Evolutionary conservation across 345 rosid species (phyloP), one percentile per base, ranked within the genome.

Genomic region (Rhizophora apiculata): DNA sequence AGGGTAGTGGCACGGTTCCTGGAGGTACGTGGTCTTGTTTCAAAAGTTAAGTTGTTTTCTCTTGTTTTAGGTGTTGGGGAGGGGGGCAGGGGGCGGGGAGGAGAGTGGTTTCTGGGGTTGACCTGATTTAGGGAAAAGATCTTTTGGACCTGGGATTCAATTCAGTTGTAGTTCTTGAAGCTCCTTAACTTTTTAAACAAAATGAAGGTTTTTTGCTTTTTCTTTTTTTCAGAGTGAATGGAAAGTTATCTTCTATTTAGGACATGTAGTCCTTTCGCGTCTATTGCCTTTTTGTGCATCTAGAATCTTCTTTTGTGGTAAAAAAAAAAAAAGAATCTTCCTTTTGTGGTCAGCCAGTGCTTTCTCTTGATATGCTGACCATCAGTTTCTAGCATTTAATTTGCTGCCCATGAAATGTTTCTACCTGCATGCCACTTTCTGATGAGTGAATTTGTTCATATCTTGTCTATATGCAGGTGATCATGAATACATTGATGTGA

Each of bases 1-100:
- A 83, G 82, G 88, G 91, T 56, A 67, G 80, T 39, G 86, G 89
- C 81, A 94, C 88, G 85, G 96, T 94, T 63, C 98, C 97, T 19
- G 97, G 97, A 86, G 98, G 98, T 94, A 83, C 56, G 83, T 2
- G 2, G 21, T 22, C 59, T 55, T 26, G 22, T 7, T 56, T 56
- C 29, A 3, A 24, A 56, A 16, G 6, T 56, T 24, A 13, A 24
- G 31, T 56, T 56, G 30, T 11, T 24, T 56, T 56, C 29, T 6
- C 6, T 24, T 24, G 2, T 21, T 10, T 5, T 19, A 3, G 31
- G 3, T 3, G 31, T 29, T 2, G 31, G 31, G 31, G 2, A 2
- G 31, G 31, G 31, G 2, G 31, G 2, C 4, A 2, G 31, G 49
- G 49, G 49, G 1, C 24, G 2, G 49, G 18, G 49, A 13, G 49